Conservation (phyloP, 306 rosid species). For the Comarum palustre region DNA sequence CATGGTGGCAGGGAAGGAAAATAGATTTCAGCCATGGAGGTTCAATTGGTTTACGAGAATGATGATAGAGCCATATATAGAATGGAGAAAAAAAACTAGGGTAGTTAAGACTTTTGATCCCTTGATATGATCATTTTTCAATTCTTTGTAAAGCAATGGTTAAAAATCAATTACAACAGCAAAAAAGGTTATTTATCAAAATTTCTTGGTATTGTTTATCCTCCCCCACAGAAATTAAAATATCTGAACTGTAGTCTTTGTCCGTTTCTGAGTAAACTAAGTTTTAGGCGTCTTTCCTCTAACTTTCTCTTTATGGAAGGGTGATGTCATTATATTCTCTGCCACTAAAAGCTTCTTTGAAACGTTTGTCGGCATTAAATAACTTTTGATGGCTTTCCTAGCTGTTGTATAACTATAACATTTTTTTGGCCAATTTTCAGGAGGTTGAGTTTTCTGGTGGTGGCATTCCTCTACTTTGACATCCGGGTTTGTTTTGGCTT, state of each 20-base stretch:
- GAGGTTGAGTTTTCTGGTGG: slow-evolving; percentile 58
- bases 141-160: too few relatives aligned
- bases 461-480: slow-evolving; percentile 39
- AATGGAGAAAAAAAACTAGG: too few relatives aligned
- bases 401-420: background rate
- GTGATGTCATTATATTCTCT: background rate
- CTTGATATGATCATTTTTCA: too few relatives aligned
- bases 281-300: background rate
- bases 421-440: slow-evolving; percentile 28
- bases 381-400: background rate
- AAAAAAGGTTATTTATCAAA: too few relatives aligned
- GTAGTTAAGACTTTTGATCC: too few relatives aligned
- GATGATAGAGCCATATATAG: too few relatives aligned
- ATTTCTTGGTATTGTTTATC: slow-evolving; percentile 35
- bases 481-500: background rate
- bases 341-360: background rate
- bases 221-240: slow-evolving; percentile 1
- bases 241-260: background rate
- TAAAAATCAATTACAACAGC: too few relatives aligned
- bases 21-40: too few relatives aligned
- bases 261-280: too few relatives aligned
- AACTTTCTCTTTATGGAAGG: background rate
- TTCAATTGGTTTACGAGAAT: too few relatives aligned
- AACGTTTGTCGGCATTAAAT: background rate
- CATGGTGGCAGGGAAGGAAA: too few relatives aligned